Evolutionary conservation across 1,284 basidiomycete species (phyloP), one percentile per base, ranked within the genome.

Genomic region (Cryptococcus maquisensis): DNA sequence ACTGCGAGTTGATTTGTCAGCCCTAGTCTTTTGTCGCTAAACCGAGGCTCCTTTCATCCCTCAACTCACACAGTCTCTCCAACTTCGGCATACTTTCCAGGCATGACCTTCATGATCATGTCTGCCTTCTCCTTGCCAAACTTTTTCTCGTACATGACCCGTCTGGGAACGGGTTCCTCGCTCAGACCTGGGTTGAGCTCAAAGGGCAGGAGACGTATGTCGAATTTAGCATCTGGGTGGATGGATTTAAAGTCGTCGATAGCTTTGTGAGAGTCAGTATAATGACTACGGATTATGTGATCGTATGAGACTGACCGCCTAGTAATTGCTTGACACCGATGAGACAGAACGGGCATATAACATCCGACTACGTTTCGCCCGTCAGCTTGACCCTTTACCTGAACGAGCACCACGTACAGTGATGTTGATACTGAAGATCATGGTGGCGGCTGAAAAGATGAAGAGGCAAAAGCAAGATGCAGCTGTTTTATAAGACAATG

Each of bases 61-160:
- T 18, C 6, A 49, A 68, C 72, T 62, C 47, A 74, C 74, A 69
- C 65, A 42, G 74, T 62, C 57, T 76, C 71, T 15, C 77, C 77
- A 41, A 70, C 65, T 3, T 51, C 56, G n/a, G 61, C 57, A 16
- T 77, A 76, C 44, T 72, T 66, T 24, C 64, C 61, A 26, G 54
- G 60, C 61, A 76, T 67, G 38, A 42, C 52, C 38, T 59, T 24
- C 32, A 62, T 61, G 51, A 78, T 69, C 8, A 44, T 57, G 2
- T 55, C 61, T 8, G 73, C 68, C 48, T 62, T 65, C 44, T 70
- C 71, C 16, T 56, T 47, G 6, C 76, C 77, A 50, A 77, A 79
- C 52, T 74, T 74, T 10, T 58, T 50, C 10, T 56, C 59, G 52
- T 72, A 72, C 20, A 66, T 63, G 23, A 66, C 64, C 8, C 56